These are phyloP conservation scores for Austropuccinia psidii DNA, from an alignment of 1,284 basidiomycete species.

Conservation along the genomic window DNA sequence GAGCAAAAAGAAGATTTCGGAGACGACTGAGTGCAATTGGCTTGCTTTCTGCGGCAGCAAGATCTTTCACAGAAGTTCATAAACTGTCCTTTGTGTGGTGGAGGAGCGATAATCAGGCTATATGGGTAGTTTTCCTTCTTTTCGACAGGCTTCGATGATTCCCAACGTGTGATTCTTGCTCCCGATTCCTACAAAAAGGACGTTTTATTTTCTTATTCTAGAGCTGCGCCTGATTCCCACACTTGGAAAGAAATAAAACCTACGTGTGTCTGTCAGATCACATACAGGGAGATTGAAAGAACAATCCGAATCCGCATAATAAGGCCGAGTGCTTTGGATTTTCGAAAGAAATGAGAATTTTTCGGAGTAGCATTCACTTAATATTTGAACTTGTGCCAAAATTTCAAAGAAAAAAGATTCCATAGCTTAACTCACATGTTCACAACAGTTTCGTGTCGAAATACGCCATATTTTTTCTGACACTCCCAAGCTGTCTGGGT, in stretches of 20 bases:
- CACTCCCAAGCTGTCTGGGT: conserved; percentile 30
- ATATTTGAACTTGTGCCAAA: not conserved
- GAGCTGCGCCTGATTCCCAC: too few relatives aligned
- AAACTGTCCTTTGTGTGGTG: too few relatives aligned
- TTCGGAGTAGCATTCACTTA: not conserved
- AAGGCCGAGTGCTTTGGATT: not conserved
- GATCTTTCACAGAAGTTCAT: too few relatives aligned
- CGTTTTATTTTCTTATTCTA: not conserved
- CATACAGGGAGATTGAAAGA: conserved; percentile 33
- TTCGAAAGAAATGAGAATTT: not conserved
- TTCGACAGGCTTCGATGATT: conserved; percentile 20
- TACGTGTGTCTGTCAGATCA: conserved; percentile 22
- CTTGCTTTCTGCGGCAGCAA: too few relatives aligned
- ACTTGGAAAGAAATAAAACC: not conserved
- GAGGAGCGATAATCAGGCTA: too few relatives aligned
- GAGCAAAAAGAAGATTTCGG: too few relatives aligned
- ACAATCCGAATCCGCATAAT: conserved; percentile 22
- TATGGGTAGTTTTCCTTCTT: conserved; percentile 18
- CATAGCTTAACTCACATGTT: conserved; percentile 8
- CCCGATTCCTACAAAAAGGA: conserved; percentile 1
- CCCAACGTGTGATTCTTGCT: not conserved
- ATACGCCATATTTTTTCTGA: conserved; percentile 31
- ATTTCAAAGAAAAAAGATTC: not conserved
- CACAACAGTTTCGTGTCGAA: not conserved
- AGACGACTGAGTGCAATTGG: too few relatives aligned